Base-by-base conservation (phyloP, 73 alveolate species). In the Symbiodinium pilosum region DNA sequence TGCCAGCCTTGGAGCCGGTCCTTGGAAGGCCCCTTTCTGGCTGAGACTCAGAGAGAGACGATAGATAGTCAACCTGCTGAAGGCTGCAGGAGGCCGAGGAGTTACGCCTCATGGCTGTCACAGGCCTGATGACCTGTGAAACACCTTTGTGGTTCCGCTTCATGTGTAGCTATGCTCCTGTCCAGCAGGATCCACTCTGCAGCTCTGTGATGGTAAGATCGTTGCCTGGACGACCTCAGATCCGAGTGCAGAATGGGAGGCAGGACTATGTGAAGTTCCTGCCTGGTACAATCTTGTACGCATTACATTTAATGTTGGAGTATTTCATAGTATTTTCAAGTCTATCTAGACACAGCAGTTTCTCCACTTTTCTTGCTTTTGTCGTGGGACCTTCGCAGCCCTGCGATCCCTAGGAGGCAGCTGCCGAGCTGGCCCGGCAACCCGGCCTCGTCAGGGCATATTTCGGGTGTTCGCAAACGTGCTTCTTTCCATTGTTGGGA, bases 21-120 rank as follows among this genome's bases (percentile, higher is more conserved):
- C 81, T 64, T 14, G 81, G 38, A 28, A 64, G 81, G 81, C 81
- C 4, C 8, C 59, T 47, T 47, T 47, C 59, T 47, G 14, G 59
- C 6, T 9, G 59, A 14, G 6, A 47, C 6, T 9, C 21, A 6
- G 59, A 47, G 21, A 47, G 59, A 47, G 59, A 47, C 59, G 59
- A 9, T 6, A 47, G 59, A 47, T 47, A 47, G 59, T 47, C 21
- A 47, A 14, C 21, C 59, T 47, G 21, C 59, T 47, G 71, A 56
- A 87, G 94, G 84, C 73, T 87, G 84, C 42, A 64, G 4, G 43
- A 64, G 2, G 84, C 83, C 11, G 84, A 75, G 34, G 94, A 87
- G 84, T 34, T 87, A 40, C 94, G 94, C 20, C 56, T 87, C 42
- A 87, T 87, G 94, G 94, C 94, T 1, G 94, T 87, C 42, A 87